phyloP scores from a whole-genome alignment of 2,329 filamentous ascomycete genomes.

The Zymoseptoria passerinii region DNA sequence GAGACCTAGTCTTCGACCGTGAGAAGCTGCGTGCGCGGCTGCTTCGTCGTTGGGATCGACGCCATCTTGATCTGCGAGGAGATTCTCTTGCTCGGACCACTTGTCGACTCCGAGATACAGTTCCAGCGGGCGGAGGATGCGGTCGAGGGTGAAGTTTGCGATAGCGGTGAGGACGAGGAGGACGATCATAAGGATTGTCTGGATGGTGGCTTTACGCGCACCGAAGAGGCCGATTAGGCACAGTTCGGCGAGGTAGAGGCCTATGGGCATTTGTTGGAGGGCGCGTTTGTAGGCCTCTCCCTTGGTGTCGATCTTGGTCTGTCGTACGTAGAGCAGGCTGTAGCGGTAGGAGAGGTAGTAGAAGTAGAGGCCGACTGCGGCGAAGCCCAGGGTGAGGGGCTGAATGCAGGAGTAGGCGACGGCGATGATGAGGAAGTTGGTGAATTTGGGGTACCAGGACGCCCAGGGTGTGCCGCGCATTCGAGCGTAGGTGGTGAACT shows the following conservation, averaged over 20 bases:
- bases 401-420: constrained; percentile 43
- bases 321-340: constrained; percentile 41
- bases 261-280: constrained; percentile 39
- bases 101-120: constrained; percentile 28
- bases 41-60: constrained; percentile 21
- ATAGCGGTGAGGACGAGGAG: constrained; percentile 33
- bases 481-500: constrained; percentile 37
- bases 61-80: constrained; percentile 25
- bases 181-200: constrained; percentile 37
- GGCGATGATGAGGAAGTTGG: constrained; percentile 37
- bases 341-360: constrained; percentile 43
- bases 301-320: constrained; percentile 42
- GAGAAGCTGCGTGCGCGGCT: constrained; percentile 25
- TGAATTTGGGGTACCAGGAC: constrained; percentile 40
- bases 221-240: constrained; percentile 41
- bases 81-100: constrained; percentile 24
- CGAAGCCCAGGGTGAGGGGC: constrained; percentile 41
- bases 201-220: constrained; percentile 31
- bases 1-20: constrained; percentile 25
- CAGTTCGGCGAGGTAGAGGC: constrained; percentile 42
- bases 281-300: constrained; percentile 40
- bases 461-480: constrained; percentile 39
- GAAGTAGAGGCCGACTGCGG: constrained; percentile 36
- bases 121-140: constrained; percentile 25
- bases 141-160: constrained; percentile 24